Conservation (phyloP, 2,329 filamentous ascomycete genomes). For the Penicillium frequentans region DNA sequence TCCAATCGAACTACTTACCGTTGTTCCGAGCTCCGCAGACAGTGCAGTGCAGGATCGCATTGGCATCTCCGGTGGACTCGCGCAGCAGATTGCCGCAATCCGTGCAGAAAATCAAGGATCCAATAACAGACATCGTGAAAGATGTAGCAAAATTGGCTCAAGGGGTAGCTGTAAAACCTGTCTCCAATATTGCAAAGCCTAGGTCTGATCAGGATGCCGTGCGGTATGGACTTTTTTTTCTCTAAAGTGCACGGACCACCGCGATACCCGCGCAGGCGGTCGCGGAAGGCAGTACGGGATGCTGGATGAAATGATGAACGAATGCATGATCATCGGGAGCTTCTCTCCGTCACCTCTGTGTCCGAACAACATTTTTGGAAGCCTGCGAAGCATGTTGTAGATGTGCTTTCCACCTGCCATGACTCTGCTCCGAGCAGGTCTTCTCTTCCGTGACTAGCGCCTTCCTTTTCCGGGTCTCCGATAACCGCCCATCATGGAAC, state of each 20-base stretch:
- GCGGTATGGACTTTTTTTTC: conserved; percentile 17
- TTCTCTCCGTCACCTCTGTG: conserved; percentile 5
- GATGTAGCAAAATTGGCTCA: neutral
- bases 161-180: neutral
- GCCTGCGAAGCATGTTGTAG: conserved; percentile 18
- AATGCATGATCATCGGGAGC: conserved; percentile 13
- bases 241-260: conserved; percentile 23
- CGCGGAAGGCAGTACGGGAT: conserved; percentile 14
- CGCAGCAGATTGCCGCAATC: conserved; percentile 91
- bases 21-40: conserved; percentile 82
- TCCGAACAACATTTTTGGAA: conserved; percentile 14
- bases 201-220: neutral
- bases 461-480: conserved; percentile 18
- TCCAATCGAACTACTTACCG: conserved; percentile 54
- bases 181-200: neutral
- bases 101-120: conserved; percentile 87
- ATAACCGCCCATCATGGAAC: conserved; percentile 38
- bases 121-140: conserved; percentile 75
- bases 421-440: conserved; percentile 33
- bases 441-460: conserved; percentile 22
- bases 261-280: conserved; percentile 20
- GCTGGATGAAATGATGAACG: conserved; percentile 19
- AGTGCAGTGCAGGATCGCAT: conserved; percentile 76
- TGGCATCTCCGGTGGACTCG: conserved; percentile 71
- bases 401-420: conserved; percentile 27